These are phyloP conservation scores for Backusella morwellensis DNA, from an alignment of 192 early-diverging fungal genomes.

Conservation along the genomic window DNA sequence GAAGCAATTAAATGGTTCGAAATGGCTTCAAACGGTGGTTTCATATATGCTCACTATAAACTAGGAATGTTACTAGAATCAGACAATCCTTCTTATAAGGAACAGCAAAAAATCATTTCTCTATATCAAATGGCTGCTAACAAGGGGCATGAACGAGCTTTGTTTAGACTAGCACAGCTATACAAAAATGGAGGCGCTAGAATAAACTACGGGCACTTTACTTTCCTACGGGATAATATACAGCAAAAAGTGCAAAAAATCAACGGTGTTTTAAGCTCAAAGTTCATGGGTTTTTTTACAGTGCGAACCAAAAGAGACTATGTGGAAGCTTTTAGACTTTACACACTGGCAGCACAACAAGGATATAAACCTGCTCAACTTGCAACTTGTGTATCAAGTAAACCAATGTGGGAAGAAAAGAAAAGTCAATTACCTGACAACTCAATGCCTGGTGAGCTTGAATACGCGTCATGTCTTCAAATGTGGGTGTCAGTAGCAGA, in stretches of 20 bases:
- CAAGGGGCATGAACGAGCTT: background rate
- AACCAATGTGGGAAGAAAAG: background rate
- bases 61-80: background rate
- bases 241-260: no score
- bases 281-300: no score
- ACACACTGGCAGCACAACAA: background rate
- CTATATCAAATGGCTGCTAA: background rate
- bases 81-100: background rate
- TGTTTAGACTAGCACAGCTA: background rate
- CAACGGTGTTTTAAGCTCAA: no score
- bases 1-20: background rate
- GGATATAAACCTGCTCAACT: background rate
- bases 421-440: background rate
- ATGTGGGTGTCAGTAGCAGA: background rate
- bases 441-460: background rate
- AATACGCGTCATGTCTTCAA: background rate
- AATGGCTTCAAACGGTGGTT: background rate
- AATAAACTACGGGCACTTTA: no score
- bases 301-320: background rate
- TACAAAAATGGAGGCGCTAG: background rate
- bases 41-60: background rate
- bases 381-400: background rate
- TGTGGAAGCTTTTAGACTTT: background rate
- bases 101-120: background rate
- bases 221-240: no score